These are phyloP conservation scores for Elsinoe necatrix DNA, from an alignment of 2,329 filamentous ascomycete species.

Conservation along the genomic window DNA sequence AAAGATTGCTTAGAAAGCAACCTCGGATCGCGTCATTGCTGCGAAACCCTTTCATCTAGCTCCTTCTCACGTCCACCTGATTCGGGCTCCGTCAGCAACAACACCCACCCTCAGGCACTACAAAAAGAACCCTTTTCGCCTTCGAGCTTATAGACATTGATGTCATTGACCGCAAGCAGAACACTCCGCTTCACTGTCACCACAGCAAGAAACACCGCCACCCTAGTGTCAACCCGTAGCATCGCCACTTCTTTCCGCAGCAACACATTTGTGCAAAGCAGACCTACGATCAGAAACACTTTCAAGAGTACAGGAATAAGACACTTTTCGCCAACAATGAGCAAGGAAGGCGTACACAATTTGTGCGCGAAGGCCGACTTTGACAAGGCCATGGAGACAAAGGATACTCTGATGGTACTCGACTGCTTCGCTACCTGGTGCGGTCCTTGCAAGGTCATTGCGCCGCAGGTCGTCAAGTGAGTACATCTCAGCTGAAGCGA, in stretches of 20 bases:
- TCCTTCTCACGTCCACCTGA: conserved; percentile 1
- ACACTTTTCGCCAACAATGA: conserved; percentile 38
- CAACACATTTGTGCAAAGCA: conserved; percentile 15
- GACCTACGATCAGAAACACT: conserved; percentile 13
- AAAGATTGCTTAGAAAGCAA: conserved; percentile 14
- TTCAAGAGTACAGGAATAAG: conserved; percentile 19
- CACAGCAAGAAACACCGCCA: conserved; percentile 18
- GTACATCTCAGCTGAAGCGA: conserved; percentile 23
- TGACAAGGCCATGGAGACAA: conserved; percentile 43
- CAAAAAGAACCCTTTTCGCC: conserved; percentile 14
- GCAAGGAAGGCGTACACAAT: conserved; percentile 44
- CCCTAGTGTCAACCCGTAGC: not conserved
- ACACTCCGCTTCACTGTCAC: conserved; percentile 15
- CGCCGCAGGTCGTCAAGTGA: conserved; percentile 62
- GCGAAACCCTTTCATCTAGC: conserved; percentile 9
- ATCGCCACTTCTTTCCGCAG: conserved; percentile 12
- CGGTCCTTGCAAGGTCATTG: conserved; percentile 87
- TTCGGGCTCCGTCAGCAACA: conserved; percentile 10
- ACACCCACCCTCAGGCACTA: not conserved
- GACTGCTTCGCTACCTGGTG: conserved; percentile 91
- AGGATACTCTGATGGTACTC: conserved; percentile 60
- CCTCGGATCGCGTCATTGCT: conserved; percentile 8
- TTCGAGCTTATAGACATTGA: conserved; percentile 10
- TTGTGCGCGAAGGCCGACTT: conserved; percentile 47
- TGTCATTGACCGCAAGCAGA: conserved; percentile 12